phyloP scores from a whole-genome alignment of 2,329 filamentous ascomycete species.

The Fusarium denticulatum region DNA sequence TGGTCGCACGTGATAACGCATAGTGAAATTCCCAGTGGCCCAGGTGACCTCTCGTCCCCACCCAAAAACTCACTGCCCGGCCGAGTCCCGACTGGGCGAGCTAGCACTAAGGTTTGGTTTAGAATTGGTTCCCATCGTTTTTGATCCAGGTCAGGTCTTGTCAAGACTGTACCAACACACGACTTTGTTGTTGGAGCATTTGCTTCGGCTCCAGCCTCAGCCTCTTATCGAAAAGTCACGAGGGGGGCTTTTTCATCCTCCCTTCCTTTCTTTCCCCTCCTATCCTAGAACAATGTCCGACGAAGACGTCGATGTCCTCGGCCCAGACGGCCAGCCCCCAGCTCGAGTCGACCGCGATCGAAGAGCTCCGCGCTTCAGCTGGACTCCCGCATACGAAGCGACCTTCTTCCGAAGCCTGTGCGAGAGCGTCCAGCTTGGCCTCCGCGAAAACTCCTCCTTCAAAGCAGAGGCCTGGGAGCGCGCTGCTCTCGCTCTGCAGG shows the following conservation, averaged over 20 bases:
- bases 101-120: constrained; percentile 15
- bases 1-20: constrained; percentile 34
- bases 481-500: constrained; percentile 63
- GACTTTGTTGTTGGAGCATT: constrained; percentile 26
- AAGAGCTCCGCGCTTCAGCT: constrained; percentile 66
- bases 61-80: constrained; percentile 40
- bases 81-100: constrained; percentile 38
- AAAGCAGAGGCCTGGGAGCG: constrained; percentile 70
- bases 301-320: constrained; percentile 51
- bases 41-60: constrained; percentile 44
- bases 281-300: constrained; percentile 48
- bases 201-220: constrained; percentile 34
- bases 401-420: constrained; percentile 70
- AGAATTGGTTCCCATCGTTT: not conserved
- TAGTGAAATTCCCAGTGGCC: constrained; percentile 39
- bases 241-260: constrained; percentile 7
- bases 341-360: constrained; percentile 52
- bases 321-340: constrained; percentile 48
- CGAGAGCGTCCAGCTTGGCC: constrained; percentile 66
- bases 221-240: not conserved
- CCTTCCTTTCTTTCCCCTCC: not conserved
- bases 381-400: constrained; percentile 67
- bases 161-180: constrained; percentile 10
- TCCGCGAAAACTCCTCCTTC: constrained; percentile 68
- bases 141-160: not conserved